phyloP scores from a whole-genome alignment of 1,284 basidiomycete species.

The Papiliotrema nemorosa region DNA sequence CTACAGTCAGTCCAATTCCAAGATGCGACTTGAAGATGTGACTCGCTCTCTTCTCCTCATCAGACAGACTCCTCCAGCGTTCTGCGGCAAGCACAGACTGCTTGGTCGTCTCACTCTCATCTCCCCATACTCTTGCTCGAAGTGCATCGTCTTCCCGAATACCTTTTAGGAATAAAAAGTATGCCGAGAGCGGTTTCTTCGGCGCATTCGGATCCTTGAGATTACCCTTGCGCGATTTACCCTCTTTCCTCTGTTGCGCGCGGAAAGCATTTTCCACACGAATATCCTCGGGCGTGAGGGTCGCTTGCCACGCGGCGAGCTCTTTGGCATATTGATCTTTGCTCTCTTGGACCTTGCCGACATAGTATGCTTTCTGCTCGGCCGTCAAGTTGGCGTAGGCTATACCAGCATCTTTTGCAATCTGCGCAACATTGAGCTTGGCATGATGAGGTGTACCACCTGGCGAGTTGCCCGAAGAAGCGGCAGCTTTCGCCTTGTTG shows the following conservation, averaged over 20 bases:
- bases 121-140: slow-evolving; percentile 78
- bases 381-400: slow-evolving; percentile 76
- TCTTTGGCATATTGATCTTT: slow-evolving; percentile 79
- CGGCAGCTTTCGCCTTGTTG: slow-evolving; percentile 70
- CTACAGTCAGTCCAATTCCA: slow-evolving; percentile 50
- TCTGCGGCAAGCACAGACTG: slow-evolving; percentile 90
- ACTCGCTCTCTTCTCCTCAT: slow-evolving; percentile 81
- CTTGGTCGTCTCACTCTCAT: slow-evolving; percentile 88
- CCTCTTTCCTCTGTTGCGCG: slow-evolving; percentile 86
- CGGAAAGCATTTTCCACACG: slow-evolving; percentile 88
- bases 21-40: not conserved
- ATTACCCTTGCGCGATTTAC: slow-evolving; percentile 88
- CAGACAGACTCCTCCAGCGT: slow-evolving; percentile 85
- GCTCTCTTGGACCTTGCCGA: slow-evolving; percentile 71
- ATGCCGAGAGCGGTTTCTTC: slow-evolving; percentile 90
- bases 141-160: slow-evolving; percentile 68
- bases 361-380: slow-evolving; percentile 83
- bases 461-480: slow-evolving; percentile 62
- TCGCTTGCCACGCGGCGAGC: slow-evolving; percentile 77
- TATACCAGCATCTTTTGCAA: slow-evolving; percentile 89
- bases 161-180: slow-evolving; percentile 90
- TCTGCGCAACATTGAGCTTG: slow-evolving; percentile 92
- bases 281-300: slow-evolving; percentile 90
- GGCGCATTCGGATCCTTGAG: slow-evolving; percentile 96
- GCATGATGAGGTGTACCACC: slow-evolving; percentile 49